phyloP scores from a whole-genome alignment of 2,329 filamentous ascomycete species.

The Cercospora sp. region DNA sequence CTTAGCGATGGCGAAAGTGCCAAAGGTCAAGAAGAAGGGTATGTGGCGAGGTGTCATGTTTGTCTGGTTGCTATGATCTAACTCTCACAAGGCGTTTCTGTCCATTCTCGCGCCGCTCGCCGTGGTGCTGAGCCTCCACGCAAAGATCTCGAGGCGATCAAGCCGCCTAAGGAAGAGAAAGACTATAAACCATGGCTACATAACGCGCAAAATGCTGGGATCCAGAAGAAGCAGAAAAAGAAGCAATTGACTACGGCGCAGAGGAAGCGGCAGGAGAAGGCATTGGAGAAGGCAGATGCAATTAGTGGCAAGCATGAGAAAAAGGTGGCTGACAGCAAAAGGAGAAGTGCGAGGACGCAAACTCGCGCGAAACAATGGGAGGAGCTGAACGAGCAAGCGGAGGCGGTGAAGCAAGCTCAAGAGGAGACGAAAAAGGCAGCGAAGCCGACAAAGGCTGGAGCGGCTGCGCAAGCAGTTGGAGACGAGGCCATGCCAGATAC shows the following conservation, averaged over 20 bases:
- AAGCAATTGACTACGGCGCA: slow-evolving; percentile 57
- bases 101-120: slow-evolving; percentile 73
- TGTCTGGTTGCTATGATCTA: neutral
- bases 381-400: slow-evolving; percentile 36
- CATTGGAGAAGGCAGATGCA: slow-evolving; percentile 57
- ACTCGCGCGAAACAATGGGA: slow-evolving; percentile 37
- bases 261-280: slow-evolving; percentile 55
- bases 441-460: slow-evolving; percentile 12
- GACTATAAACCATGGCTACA: slow-evolving; percentile 66
- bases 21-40: slow-evolving; percentile 51
- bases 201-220: slow-evolving; percentile 67
- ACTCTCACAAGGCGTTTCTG: slow-evolving; percentile 55
- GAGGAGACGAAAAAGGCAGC: slow-evolving; percentile 18
- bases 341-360: slow-evolving; percentile 49
- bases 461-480: slow-evolving; percentile 11
- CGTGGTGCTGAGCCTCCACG: slow-evolving; percentile 68
- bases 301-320: slow-evolving; percentile 57
- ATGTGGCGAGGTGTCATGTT: slow-evolving; percentile 8
- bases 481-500: slow-evolving; percentile 23
- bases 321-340: slow-evolving; percentile 57
- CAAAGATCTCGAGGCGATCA: slow-evolving; percentile 34
- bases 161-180: slow-evolving; percentile 52
- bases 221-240: slow-evolving; percentile 66
- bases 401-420: slow-evolving; percentile 19
- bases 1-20: slow-evolving; percentile 47